A percentile compares a stretch with the other conserved stretches of the same genome.
Evolutionary conservation across 2,329 filamentous ascomycete genomes (phyloP).

Genomic region (Paracamarosporium sp.): DNA sequence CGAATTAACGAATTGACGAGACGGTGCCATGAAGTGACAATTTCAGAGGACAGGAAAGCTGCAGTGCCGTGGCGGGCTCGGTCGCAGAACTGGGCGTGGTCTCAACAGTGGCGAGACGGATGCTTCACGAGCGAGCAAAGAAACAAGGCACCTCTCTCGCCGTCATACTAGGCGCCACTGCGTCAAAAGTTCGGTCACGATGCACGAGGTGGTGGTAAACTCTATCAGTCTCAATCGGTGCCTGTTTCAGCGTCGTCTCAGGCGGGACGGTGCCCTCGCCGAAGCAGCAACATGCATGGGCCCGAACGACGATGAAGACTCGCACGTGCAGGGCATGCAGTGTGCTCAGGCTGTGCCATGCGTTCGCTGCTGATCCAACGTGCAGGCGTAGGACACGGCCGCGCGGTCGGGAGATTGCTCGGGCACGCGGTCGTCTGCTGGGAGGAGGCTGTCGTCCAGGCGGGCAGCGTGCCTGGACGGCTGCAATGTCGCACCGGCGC

Average conservation of each 20-base stretch:
- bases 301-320: too few relatives aligned
- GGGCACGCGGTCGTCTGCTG: not conserved
- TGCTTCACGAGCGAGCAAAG: slow-evolving; percentile 13
- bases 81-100: not conserved
- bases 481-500: not conserved
- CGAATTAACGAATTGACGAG: slow-evolving; percentile 3
- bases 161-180: slow-evolving; percentile 19
- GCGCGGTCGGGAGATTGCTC: not conserved
- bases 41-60: not conserved
- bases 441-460: not conserved
- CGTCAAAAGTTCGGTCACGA: slow-evolving; percentile 17
- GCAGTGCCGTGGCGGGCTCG: too few relatives aligned
- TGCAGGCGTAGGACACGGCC: not conserved
- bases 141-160: not conserved
- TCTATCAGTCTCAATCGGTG: slow-evolving; percentile 12
- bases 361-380: not conserved
- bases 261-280: slow-evolving; percentile 4
- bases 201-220: slow-evolving; percentile 16
- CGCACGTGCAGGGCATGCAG: too few relatives aligned
- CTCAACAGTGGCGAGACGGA: slow-evolving; percentile 13
- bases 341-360: not conserved
- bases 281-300: not conserved
- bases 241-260: slow-evolving; percentile 44
- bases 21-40: not conserved
- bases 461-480: not conserved